These are phyloP conservation scores for Spathaspora arborariae DNA, from an alignment of 805 yeast species.

Conservation along the genomic window DNA sequence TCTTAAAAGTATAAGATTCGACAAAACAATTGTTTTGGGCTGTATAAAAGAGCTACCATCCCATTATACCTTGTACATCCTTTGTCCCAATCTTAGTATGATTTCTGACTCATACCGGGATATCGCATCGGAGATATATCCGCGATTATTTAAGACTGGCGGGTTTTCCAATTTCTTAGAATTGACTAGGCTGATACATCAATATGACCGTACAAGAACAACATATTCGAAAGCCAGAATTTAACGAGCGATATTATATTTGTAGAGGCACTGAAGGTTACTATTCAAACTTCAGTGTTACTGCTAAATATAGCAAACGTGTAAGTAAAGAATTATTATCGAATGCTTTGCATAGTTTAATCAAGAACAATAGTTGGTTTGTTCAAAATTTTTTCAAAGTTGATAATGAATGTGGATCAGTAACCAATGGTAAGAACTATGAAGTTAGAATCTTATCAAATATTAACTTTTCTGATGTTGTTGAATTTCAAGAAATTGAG, in stretches of 20 bases:
- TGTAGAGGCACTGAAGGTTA: slow-evolving; percentile 15
- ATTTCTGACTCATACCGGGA: no score
- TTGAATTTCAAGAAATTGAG: slow-evolving; percentile 8
- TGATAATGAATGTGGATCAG: slow-evolving; percentile 7
- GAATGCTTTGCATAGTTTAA: slow-evolving; percentile 11
- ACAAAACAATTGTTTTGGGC: no score
- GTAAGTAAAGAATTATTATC: slow-evolving; percentile 11
- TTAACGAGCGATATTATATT: slow-evolving; percentile 20
- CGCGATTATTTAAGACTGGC: not conserved
- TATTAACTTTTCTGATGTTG: slow-evolving; percentile 17
- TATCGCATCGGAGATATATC: no score
- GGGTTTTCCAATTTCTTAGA: not conserved
- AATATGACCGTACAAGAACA: slow-evolving; percentile 3
- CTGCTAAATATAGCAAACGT: slow-evolving; percentile 13
- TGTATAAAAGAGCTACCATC: no score
- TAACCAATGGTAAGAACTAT: slow-evolving; percentile 11
- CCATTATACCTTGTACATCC: no score
- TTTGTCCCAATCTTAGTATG: no score
- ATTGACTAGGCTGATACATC: not conserved
- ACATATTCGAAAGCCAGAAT: slow-evolving; percentile 13
- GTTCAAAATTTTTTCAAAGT: slow-evolving; percentile 16
- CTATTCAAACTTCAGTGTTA: slow-evolving; percentile 20
- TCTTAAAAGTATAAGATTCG: no score
- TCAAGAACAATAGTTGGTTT: slow-evolving; percentile 14
- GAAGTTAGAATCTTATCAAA: slow-evolving; percentile 11